A percentile compares a stretch with the other conserved stretches of the same genome.
These are phyloP conservation scores for Trypanosoma boissoni DNA, from an alignment of 208 protist genomes.

Conservation along the genomic window DNA sequence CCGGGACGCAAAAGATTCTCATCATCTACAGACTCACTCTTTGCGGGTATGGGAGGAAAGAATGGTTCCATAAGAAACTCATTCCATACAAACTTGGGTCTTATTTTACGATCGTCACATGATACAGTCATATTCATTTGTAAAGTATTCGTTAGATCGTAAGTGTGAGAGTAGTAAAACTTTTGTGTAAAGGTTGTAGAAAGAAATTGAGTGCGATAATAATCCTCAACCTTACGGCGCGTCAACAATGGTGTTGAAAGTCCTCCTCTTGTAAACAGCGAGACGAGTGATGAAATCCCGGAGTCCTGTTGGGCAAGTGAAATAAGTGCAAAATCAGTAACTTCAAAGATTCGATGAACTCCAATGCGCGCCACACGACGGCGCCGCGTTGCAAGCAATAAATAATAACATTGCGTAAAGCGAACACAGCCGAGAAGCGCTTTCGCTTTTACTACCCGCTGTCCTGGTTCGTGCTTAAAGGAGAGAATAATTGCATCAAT, in stretches of 20 bases:
- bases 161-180: constrained; percentile 96
- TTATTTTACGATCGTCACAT: not conserved
- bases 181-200: constrained; percentile 55
- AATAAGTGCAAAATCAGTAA: constrained; percentile 68
- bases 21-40: not conserved
- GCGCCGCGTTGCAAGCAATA: constrained; percentile 82
- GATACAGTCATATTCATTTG: constrained; percentile 90
- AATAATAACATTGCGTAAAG: constrained; percentile 93
- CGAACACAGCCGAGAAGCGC: constrained; percentile 85
- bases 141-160: constrained; percentile 94
- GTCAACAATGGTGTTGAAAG: constrained; percentile 11
- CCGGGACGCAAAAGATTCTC: not conserved
- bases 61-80: constrained; percentile 78
- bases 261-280: constrained; percentile 4
- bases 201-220: constrained; percentile 78
- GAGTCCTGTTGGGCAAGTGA: constrained; percentile 24
- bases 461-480: constrained; percentile 18
- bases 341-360: constrained; percentile 87
- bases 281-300: not conserved
- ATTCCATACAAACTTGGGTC: constrained; percentile 85
- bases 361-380: constrained; percentile 83
- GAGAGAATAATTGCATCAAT: constrained; percentile 31
- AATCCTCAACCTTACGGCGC: constrained; percentile 33
- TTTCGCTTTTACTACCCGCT: constrained; percentile 25
- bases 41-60: constrained; percentile 3